Evolutionary conservation across 192 early-diverging fungal genomes (phyloP), one percentile per base, ranked within the genome.

Genomic region (Spizellomyces sp.): DNA sequence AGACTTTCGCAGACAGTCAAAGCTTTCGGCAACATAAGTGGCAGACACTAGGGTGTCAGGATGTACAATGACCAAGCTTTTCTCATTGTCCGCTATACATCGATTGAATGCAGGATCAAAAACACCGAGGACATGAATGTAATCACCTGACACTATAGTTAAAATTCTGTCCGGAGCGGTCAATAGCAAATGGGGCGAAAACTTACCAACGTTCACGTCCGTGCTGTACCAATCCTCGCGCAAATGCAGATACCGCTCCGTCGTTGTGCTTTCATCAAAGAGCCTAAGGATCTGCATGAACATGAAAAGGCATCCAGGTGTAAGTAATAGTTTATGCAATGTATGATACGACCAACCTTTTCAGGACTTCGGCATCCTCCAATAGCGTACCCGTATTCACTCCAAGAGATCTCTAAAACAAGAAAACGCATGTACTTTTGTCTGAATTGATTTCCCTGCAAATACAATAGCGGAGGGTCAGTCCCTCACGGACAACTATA

Each of bases 11-110:
- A 90, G 67, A 72, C 96, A 99, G 0, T 68, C 48, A 55, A 91
- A 93, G 17, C 86, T 87, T 12, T 95, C 91, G 0, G 95, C 78
- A 5, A 94, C 77, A 5, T 83, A 75, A 5, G 96, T 95, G 22
- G 88, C 85, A 0, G 93, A 83, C 15, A 98, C 81, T 12, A 99
- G 77, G 4, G 71, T 70, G 75, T 98, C 96, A 3, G 96, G 96
- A 57, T 94, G 85, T 14, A 94, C 73, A 44, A 96, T 84, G 0
- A 93, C 70, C 27, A 90, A 78, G 44, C 83, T 77, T 5, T 89
- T 61, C 6, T 67, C 44, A 47, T 87, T 85, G 67, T 92, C 87
- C 41, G 92, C 82, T 9, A 93, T 76, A 36, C 75, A 75, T 14
- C 75, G 70, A 6, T 66, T 62, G 0, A 71, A 64, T 8, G 52